These are phyloP conservation scores for Sinapis alba DNA, from an alignment of 441 rosid genomes.

Conservation along the genomic window DNA sequence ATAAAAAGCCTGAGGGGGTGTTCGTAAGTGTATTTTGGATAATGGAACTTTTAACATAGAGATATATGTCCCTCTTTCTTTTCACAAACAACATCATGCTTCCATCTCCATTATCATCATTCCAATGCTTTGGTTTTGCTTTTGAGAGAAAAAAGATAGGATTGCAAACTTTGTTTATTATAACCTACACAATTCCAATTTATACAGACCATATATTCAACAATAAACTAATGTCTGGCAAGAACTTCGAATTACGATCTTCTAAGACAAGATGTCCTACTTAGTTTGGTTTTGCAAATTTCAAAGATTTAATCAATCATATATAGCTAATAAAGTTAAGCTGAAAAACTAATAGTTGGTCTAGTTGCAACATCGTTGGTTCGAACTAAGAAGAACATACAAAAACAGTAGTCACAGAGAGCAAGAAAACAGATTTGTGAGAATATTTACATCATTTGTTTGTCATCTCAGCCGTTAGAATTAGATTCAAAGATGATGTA, in stretches of 20 bases:
- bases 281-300: neutral
- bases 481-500: slow-evolving; percentile 2
- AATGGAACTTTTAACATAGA: neutral
- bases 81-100: slow-evolving; percentile 32
- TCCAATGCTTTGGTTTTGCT: neutral
- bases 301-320: slow-evolving; percentile 8
- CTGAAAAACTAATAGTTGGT: slow-evolving; percentile 8
- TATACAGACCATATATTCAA: neutral
- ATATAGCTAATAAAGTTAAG: neutral
- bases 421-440: slow-evolving; percentile 23
- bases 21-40: slow-evolving; percentile 10
- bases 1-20: neutral
- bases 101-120: slow-evolving; percentile 22
- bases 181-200: neutral
- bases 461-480: neutral
- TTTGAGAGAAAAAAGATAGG: neutral
- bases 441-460: slow-evolving; percentile 35
- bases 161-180: neutral
- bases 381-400: slow-evolving; percentile 20
- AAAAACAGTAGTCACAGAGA: slow-evolving; percentile 1
- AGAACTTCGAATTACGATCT: neutral
- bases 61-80: slow-evolving; percentile 19
- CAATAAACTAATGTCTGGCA: neutral
- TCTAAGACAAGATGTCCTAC: neutral
- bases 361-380: slow-evolving; percentile 3